Conservation (phyloP, 2,329 filamentous ascomycete species). For the Arthrobotrys iridis region DNA sequence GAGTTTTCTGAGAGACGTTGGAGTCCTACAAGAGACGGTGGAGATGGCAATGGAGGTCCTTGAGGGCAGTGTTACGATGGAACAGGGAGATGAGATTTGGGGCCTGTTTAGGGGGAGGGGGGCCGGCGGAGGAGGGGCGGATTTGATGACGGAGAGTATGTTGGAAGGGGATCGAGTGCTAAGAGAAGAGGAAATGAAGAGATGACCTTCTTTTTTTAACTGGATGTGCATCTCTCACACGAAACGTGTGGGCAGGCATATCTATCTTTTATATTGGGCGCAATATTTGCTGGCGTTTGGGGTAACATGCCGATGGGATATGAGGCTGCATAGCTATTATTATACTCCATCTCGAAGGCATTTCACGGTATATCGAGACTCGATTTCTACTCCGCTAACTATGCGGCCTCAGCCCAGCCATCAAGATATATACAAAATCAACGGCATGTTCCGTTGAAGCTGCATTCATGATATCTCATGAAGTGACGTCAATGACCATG, state of each 20-base stretch:
- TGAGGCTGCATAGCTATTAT: background rate
- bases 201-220: background rate
- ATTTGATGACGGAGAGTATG: slow-evolving; percentile 53
- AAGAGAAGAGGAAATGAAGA: slow-evolving; percentile 42
- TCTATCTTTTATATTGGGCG: background rate
- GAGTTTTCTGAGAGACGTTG: slow-evolving; percentile 18
- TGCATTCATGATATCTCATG: background rate
- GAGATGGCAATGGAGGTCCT: slow-evolving; percentile 53
- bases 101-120: slow-evolving; percentile 39
- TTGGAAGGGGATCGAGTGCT: slow-evolving; percentile 41
- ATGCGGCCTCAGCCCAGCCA: no score
- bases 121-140: slow-evolving; percentile 16
- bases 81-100: slow-evolving; percentile 53
- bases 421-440: background rate
- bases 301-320: background rate
- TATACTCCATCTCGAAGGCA: no score
- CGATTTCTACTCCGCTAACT: no score
- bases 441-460: background rate
- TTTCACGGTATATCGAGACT: no score
- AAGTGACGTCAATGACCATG: background rate
- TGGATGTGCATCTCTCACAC: no score
- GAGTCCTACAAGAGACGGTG: slow-evolving; percentile 19
- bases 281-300: background rate
- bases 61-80: slow-evolving; percentile 44
- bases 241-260: background rate